Conservation (phyloP, 441 rosid genomes). For the Populus hybrid region DNA sequence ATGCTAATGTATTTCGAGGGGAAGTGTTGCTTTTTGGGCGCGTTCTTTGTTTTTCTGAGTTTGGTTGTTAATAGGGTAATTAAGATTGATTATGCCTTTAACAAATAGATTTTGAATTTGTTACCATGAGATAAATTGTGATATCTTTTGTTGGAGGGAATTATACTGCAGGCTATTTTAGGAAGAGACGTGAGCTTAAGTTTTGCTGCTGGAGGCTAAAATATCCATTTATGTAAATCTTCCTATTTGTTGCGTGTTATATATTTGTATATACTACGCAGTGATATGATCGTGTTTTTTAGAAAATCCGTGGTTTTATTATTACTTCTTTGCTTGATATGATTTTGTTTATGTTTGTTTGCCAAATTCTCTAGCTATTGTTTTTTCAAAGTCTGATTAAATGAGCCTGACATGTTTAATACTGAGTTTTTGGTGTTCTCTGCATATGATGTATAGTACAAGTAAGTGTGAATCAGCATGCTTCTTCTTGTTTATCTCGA, state of each 20-base stretch:
- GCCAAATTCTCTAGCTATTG: background rate
- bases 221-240: background rate
- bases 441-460: background rate
- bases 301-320: background rate
- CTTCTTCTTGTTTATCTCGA: background rate
- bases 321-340: background rate
- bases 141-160: background rate
- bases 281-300: background rate
- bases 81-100: background rate
- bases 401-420: background rate
- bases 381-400: background rate
- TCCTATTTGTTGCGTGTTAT: background rate
- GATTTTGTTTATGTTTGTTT: background rate
- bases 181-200: background rate
- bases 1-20: background rate
- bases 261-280: background rate
- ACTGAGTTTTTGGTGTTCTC: background rate
- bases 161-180: background rate
- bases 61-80: background rate
- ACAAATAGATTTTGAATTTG: background rate
- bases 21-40: background rate
- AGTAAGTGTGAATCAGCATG: background rate
- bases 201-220: conserved; percentile 1
- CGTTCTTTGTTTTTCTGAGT: background rate
- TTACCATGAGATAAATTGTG: background rate